Evolutionary conservation across 345 rosid genomes (phyloP).

Genomic region (Citrus medica): DNA sequence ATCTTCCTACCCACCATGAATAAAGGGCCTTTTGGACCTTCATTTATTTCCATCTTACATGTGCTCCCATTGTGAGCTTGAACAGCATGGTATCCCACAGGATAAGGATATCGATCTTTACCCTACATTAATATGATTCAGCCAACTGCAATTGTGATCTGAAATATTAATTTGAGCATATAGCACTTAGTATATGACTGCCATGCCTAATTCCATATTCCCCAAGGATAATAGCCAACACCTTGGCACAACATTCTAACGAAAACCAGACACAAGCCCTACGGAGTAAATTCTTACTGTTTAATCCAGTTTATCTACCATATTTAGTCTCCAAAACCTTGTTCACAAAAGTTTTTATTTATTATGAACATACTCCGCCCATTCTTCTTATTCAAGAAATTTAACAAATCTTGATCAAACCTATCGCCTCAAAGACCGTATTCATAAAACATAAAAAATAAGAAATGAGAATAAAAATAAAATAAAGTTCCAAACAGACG

Average conservation of each 20-base stretch:
- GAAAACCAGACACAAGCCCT: neutral
- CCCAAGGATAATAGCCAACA: neutral
- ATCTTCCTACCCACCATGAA: conserved; percentile 52
- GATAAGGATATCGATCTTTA: conserved; percentile 91
- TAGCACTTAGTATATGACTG: neutral
- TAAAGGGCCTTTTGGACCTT: conserved; percentile 81
- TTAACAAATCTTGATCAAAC: neutral
- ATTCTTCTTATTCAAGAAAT: neutral
- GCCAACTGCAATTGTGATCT: neutral
- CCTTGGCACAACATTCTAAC: neutral
- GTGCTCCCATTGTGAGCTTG: conserved; percentile 56
- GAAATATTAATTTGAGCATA: neutral
- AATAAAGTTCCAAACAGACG: neutral
- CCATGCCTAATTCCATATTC: neutral
- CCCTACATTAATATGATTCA: conserved; percentile 43
- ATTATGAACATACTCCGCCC: neutral
- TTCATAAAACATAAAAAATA: neutral
- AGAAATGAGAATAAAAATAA: neutral
- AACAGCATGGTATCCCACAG: conserved; percentile 74
- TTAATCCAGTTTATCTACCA: neutral
- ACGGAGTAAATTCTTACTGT: neutral
- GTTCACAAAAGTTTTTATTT: neutral
- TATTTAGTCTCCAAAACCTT: neutral
- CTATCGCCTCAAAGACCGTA: neutral
- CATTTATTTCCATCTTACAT: conserved; percentile 63